A percentile compares a stretch with the other conserved stretches of the same genome.
Evolutionary conservation across 345 rosid species (phyloP).

Genomic region (Syzygium aromaticum): DNA sequence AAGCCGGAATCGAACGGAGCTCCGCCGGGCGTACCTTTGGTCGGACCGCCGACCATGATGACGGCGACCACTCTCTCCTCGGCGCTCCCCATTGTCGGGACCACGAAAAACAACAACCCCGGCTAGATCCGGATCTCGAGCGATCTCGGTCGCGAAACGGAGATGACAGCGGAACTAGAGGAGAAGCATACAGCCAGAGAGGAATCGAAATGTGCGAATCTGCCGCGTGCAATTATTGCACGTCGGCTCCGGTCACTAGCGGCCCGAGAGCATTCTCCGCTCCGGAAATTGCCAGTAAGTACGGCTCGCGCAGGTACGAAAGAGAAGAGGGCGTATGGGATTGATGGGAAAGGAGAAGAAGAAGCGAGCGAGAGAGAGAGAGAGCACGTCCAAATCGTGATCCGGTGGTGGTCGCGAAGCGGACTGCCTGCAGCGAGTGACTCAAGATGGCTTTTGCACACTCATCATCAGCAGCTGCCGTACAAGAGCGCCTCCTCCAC

Average conservation of each 20-base stretch:
- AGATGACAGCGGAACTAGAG: neutral
- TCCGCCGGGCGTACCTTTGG: slow-evolving; percentile 54
- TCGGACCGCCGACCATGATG: slow-evolving; percentile 98
- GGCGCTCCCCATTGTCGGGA: slow-evolving; percentile 43
- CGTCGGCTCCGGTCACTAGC: no score
- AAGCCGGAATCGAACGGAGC: neutral
- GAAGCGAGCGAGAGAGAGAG: neutral
- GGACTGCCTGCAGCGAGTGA: neutral
- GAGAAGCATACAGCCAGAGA: neutral
- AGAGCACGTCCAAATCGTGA: neutral
- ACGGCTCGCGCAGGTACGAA: no score
- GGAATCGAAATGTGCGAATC: neutral
- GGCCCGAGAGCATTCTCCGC: no score
- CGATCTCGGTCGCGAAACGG: neutral
- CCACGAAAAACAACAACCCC: neutral
- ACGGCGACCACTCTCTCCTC: slow-evolving; percentile 88
- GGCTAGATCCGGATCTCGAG: neutral
- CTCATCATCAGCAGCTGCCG: no score
- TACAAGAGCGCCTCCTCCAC: neutral
- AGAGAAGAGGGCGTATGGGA: neutral
- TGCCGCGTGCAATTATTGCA: no score
- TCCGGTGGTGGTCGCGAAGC: neutral
- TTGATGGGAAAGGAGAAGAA: no score
- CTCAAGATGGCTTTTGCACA: neutral
- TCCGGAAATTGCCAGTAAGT: no score